Conservation (phyloP, 495 filamentous ascomycete genomes). For the Lophiotrema nucula region DNA sequence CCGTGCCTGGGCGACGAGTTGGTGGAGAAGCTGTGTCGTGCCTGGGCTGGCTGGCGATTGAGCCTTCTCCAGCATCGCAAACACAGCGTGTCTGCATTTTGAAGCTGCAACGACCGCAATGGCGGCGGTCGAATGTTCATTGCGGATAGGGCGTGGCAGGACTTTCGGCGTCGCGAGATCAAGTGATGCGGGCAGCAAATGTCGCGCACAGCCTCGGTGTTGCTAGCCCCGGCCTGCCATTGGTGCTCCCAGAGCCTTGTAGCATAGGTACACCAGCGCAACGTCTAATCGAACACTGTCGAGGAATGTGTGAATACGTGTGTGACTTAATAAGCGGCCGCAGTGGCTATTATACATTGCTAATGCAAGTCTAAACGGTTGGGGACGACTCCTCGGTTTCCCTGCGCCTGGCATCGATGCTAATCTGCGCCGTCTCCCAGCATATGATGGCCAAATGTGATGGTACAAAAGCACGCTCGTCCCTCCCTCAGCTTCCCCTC, state of each 20-base stretch:
- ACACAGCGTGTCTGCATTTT: constrained; percentile 25
- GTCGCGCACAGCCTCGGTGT: too few species aligned
- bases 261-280: too few species aligned
- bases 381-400: constrained; percentile 6
- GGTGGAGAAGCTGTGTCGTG: constrained; percentile 21
- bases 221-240: too few species aligned
- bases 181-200: constrained; percentile 4
- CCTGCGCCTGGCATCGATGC: constrained; percentile 32
- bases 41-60: constrained; percentile 1
- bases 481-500: constrained; percentile 1
- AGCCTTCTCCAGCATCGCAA: constrained; percentile 26
- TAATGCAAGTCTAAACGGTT: constrained; percentile 27
- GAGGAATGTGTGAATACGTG: too few species aligned
- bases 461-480: constrained; percentile 27
- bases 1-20: constrained; percentile 9
- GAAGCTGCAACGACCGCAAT: constrained; percentile 3
- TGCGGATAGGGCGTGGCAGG: neutral
- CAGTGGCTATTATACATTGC: constrained; percentile 34
- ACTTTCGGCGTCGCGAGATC: constrained; percentile 3
- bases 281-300: too few species aligned
- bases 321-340: too few species aligned
- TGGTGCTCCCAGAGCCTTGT: too few species aligned
- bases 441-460: constrained; percentile 15
- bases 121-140: constrained; percentile 27
- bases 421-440: constrained; percentile 13